Evolutionary conservation across 768 basidiomycete genomes (phyloP), one percentile per base, ranked within the genome.

Genomic region (Tulasnella sp.): DNA sequence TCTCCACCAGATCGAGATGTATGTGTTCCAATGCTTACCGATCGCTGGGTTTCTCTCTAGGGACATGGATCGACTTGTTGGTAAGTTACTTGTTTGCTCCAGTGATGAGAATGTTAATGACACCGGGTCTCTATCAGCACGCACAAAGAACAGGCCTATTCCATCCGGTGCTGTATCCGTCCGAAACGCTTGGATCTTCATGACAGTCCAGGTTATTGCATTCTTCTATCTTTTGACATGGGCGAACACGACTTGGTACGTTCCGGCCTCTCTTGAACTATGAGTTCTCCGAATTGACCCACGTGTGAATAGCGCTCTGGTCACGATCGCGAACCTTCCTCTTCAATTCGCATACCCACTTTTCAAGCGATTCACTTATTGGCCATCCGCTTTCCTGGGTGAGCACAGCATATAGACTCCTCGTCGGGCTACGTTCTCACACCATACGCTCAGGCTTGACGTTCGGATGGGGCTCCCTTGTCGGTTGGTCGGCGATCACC

Each of bases 61-160:
- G 14, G 75, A 84, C 29, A 79, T 86, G 75, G 86, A 87, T 76
- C 84, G 83, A 26, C 83, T 82, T 67, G 85, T 87, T 72, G 85
- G 86, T 85, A 52, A 69, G 84, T 78, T 5, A 35, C 32, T n/a
- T n/a, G n/a, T n/a, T n/a, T n/a, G 64, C 35, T 9, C 52, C 35
- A 26, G 32, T n/a, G n/a, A 34, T 36, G 64, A 69, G 32, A 14
- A 39, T 44, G 6, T 29, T 16, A 62, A n/a, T 11, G 34, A 26
- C 47, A 52, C n/a, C 17, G 35, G 36, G 11, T 40, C 17, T 44
- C 29, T 36, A 32, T 1, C 62, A 87, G 86, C 83, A 77, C 83
- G 86, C 22, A 85, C 84, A 5, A 83, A 80, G 73, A 79, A 78
- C 69, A 77, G 86, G 37, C 86, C 86, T 0, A 78, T 87, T 37